These are phyloP conservation scores for Kwoniella mangroviensis DNA, from an alignment of 768 basidiomycete species.

Conservation along the genomic window DNA sequence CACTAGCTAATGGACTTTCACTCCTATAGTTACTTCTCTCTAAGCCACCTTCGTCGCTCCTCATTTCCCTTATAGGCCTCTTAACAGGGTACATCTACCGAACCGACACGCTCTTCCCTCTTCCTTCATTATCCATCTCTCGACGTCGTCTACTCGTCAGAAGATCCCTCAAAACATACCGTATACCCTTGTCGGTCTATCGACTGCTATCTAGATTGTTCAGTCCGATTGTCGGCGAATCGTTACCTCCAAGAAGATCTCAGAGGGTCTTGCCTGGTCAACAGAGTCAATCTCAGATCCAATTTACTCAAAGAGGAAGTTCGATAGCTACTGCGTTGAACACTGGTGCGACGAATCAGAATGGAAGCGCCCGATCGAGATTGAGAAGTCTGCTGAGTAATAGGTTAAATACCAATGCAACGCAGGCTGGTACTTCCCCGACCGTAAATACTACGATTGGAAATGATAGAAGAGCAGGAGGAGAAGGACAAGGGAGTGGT, in stretches of 20 bases:
- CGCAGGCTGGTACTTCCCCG: neutral
- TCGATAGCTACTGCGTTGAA: conserved; percentile 60
- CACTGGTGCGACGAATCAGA: neutral
- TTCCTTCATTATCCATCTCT: conserved; percentile 37
- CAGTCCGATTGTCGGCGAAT: conserved; percentile 72
- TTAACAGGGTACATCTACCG: conserved; percentile 78
- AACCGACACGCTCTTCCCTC: conserved; percentile 74
- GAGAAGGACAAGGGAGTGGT: neutral
- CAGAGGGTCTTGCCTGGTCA: conserved; percentile 76
- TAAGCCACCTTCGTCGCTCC: conserved; percentile 69
- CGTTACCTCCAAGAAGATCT: conserved; percentile 67
- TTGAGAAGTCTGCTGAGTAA: conserved; percentile 16
- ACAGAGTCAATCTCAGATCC: conserved; percentile 2
- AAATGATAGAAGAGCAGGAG: neutral
- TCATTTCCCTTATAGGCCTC: conserved; percentile 69
- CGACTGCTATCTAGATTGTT: conserved; percentile 66
- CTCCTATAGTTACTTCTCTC: conserved; percentile 70
- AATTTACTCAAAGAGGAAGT: conserved; percentile 59
- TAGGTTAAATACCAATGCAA: neutral
- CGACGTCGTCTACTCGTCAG: conserved; percentile 31
- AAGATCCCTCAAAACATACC: conserved; percentile 67
- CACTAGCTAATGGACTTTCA: neutral
- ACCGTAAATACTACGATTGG: neutral
- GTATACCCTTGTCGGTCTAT: conserved; percentile 69
- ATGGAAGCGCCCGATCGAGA: conserved; percentile 7